Percentiles rank a stretch among this genome's conserved stretches.
phyloP scores from a whole-genome alignment of 106 monocot genomes.

The Cymbidium sinense region DNA sequence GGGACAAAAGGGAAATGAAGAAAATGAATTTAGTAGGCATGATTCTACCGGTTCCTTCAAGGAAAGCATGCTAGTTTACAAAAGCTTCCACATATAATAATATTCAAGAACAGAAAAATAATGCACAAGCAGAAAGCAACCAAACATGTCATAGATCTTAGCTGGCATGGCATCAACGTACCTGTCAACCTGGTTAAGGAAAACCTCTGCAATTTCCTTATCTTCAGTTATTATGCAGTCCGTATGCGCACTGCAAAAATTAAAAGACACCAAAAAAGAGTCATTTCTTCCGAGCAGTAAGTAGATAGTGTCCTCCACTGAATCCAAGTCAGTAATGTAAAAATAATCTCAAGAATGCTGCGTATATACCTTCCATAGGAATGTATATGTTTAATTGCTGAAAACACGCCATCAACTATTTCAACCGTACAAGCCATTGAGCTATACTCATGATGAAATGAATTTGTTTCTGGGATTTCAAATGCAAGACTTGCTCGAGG shows the following conservation, averaged over 20 bases:
- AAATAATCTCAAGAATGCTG: background rate
- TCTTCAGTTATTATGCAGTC: slow-evolving; percentile 86
- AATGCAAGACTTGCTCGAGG: slow-evolving; percentile 59
- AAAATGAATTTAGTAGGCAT: too few species aligned
- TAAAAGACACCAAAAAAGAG: background rate
- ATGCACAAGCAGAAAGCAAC: background rate
- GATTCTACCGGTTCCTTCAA: too few species aligned
- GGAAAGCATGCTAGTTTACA: background rate
- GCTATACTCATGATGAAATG: slow-evolving; percentile 90
- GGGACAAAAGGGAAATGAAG: too few species aligned
- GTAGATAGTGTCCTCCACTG: background rate
- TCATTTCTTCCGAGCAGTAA: background rate
- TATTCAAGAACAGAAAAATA: background rate
- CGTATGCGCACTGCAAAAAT: slow-evolving; percentile 71
- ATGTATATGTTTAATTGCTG: slow-evolving; percentile 90
- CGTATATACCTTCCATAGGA: slow-evolving; percentile 77
- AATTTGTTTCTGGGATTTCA: slow-evolving; percentile 45
- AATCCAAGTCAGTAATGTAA: background rate
- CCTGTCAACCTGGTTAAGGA: slow-evolving; percentile 87
- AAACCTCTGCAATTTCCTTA: slow-evolving; percentile 56
- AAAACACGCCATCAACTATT: slow-evolving; percentile 74
- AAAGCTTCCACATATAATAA: slow-evolving; percentile 1
- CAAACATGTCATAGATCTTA: background rate
- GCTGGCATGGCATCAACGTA: slow-evolving; percentile 8
- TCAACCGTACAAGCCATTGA: slow-evolving; percentile 86